These are phyloP conservation scores for Ochetophila trinervis DNA, from an alignment of 306 rosid genomes.

Conservation along the genomic window DNA sequence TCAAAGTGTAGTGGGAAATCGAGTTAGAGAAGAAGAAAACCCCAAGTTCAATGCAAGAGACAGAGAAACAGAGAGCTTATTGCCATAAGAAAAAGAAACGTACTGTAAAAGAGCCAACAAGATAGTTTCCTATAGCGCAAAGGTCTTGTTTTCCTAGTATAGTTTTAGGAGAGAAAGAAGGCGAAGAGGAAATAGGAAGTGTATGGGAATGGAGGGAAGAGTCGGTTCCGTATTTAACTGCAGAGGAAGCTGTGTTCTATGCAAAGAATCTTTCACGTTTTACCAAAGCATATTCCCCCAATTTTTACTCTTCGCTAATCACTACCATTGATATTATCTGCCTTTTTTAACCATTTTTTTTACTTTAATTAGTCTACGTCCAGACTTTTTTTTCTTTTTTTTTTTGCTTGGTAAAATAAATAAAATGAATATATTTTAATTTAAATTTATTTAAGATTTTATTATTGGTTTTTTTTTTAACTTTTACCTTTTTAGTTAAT, in stretches of 20 bases:
- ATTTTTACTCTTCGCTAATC: neutral
- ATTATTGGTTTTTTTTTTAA: no score
- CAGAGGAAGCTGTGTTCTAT: neutral
- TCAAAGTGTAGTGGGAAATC: neutral
- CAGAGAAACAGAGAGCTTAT: neutral
- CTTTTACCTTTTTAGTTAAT: no score
- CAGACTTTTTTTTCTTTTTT: no score
- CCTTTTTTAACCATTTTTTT: no score
- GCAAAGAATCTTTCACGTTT: neutral
- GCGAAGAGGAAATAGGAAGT: neutral
- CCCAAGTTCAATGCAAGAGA: neutral
- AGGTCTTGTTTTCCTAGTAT: no score
- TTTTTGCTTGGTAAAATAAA: no score
- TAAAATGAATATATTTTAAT: no score
- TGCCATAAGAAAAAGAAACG: neutral
- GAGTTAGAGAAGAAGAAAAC: neutral
- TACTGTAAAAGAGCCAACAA: neutral
- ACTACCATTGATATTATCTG: no score
- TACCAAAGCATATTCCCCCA: constrained; percentile 10
- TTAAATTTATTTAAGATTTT: no score
- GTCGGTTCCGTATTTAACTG: constrained; percentile 25
- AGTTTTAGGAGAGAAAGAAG: neutral
- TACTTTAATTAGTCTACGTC: no score
- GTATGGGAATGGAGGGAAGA: constrained; percentile 1
- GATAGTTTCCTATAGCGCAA: neutral